Evolutionary conservation across 768 basidiomycete species (phyloP).

Genomic region (Neoboletus subvelutipes): DNA sequence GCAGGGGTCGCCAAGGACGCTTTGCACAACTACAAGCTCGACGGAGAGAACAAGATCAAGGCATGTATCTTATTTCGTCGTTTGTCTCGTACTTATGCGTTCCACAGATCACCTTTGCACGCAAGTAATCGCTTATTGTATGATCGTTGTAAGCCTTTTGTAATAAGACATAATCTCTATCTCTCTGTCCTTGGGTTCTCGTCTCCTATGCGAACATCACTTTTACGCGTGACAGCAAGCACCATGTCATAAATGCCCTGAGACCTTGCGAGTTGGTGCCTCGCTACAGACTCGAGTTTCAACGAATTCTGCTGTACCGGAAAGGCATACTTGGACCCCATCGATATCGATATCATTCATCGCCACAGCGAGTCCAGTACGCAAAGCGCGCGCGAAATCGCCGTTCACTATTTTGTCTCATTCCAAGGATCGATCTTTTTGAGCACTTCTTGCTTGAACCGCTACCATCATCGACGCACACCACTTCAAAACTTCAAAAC

Average conservation of each 20-base stretch:
- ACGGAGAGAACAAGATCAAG: conserved; percentile 99
- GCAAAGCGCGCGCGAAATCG: conserved; percentile 1
- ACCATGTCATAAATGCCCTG: conserved; percentile 19
- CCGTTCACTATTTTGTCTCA: neutral
- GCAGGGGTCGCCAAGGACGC: conserved; percentile 93
- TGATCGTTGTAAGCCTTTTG: conserved; percentile 29
- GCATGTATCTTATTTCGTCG: conserved; percentile 37
- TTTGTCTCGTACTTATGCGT: conserved; percentile 4
- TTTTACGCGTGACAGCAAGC: conserved; percentile 29
- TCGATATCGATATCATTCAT: conserved; percentile 11
- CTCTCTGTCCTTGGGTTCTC: conserved; percentile 12
- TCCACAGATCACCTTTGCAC: conserved; percentile 68
- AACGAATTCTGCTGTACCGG: conserved; percentile 3
- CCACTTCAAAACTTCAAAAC: conserved; percentile 6
- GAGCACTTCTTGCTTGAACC: conserved; percentile 4
- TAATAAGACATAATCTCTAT: conserved; percentile 30
- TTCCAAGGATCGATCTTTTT: neutral
- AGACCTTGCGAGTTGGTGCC: conserved; percentile 29
- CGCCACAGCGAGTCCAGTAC: neutral
- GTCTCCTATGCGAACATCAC: conserved; percentile 20
- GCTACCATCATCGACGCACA: conserved; percentile 11
- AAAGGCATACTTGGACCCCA: conserved; percentile 2
- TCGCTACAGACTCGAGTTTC: conserved; percentile 11
- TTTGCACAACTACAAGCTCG: conserved; percentile 95
- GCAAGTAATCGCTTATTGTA: conserved; percentile 51